Conservation (phyloP, 2,329 filamentous ascomycete genomes). For the Fusarium agapanthi region DNA sequence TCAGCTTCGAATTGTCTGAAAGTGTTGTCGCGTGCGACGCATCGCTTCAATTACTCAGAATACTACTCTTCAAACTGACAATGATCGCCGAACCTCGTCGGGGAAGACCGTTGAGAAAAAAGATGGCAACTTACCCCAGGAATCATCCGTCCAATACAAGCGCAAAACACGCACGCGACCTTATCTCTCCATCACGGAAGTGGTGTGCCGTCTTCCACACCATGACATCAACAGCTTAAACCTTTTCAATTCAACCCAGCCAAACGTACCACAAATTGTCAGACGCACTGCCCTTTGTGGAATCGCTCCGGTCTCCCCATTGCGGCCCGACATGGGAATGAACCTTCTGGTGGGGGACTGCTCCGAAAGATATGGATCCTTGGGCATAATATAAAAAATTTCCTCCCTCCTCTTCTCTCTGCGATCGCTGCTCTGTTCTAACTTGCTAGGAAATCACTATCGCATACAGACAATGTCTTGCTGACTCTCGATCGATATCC, state of each 20-base stretch:
- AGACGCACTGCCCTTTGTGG: conserved; percentile 20
- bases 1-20: not conserved
- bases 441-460: not conserved
- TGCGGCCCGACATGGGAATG: conserved; percentile 30
- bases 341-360: conserved; percentile 12
- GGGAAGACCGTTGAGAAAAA: not conserved
- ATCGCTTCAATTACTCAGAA: not conserved
- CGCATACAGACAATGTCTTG: conserved; percentile 23
- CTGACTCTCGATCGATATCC: conserved; percentile 31
- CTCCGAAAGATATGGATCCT: conserved; percentile 16
- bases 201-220: conserved; percentile 24
- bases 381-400: conserved; percentile 21
- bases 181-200: conserved; percentile 21
- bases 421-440: not conserved
- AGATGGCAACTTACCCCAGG: not conserved
- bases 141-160: conserved; percentile 5
- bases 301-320: conserved; percentile 26
- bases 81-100: not conserved
- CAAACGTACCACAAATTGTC: conserved; percentile 29
- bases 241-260: not conserved
- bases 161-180: conserved; percentile 17
- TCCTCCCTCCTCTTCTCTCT: not conserved
- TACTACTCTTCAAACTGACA: not conserved
- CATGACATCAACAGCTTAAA: conserved; percentile 31
- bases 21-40: not conserved